Base-by-base conservation (phyloP, 352 stramenopile species). In the Blastocystis sp. region DNA sequence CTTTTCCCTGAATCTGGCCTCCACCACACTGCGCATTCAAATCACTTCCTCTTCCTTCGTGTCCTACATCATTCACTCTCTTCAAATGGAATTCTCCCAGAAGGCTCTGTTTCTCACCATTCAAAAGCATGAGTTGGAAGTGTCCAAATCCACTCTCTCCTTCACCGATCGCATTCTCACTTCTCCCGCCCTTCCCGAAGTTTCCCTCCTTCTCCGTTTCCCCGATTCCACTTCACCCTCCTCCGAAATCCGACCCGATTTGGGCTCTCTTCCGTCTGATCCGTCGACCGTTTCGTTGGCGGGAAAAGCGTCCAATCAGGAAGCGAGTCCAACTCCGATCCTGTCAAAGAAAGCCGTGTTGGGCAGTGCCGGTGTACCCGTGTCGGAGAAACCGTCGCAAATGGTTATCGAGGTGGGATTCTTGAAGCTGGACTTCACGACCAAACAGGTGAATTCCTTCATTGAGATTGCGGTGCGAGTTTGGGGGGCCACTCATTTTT, bases 341-440 rank as follows among this genome's bases (percentile, higher is more conserved):
- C n/a, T n/a, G n/a, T 4, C 45, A 11, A 57, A 57, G 45, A 57
- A 57, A 11, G 45, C 45, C 2, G n/a, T 24, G 11, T 69, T 66
- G 17, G 69, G 40, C 38, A 84, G 74, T 45, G 43, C 42, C 69
- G 34, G 74, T 52, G 74, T 52, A 19, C 14, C 45, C 6, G n/a
- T 28, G 14, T 6, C 45, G 38, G 74, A 68, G 57, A 57, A 76
- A 54, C 34, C 42, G 52, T 1, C 1, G 24, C 17, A 48, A 11
- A 38, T 57, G n/a, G 34, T 59, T 9, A 21, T 76, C 4, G 40
- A 34, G 14, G 74, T 84, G 45, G 74, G 69, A 1, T 10, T 68
- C 4, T 52, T 84, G 54, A 84, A 84, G 74, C 57, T 84, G 21
- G 61, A 70, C 4, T 11, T 84, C 10, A 84, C 74, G 34, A 69